Conservation (phyloP, 305 asterid species). For the Fraxinus ornus region DNA sequence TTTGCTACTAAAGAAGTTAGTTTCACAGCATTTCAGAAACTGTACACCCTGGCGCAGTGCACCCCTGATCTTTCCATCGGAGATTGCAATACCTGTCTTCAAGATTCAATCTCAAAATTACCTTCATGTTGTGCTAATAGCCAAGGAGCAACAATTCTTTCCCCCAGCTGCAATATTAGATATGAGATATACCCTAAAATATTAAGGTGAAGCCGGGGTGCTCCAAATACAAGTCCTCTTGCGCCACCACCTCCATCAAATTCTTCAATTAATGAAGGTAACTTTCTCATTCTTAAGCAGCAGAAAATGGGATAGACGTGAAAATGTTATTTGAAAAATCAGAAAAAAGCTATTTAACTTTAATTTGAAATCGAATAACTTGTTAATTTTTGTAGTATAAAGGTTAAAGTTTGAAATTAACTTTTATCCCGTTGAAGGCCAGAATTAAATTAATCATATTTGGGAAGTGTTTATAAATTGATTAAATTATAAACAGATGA, state of each 20-base stretch:
- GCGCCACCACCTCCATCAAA: neutral
- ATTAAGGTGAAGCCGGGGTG: too few species aligned
- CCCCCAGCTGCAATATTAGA: conserved; percentile 18
- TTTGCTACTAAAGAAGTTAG: neutral
- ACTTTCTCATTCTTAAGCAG: neutral
- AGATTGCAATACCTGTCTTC: neutral
- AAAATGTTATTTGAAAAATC: too few species aligned
- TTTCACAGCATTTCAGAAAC: neutral
- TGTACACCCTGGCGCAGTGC: neutral
- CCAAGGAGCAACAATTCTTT: neutral
- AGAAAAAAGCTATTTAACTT: too few species aligned
- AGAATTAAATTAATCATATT: too few species aligned
- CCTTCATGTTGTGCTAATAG: neutral
- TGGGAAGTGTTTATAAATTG: neutral
- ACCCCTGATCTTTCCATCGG: conserved; percentile 7
- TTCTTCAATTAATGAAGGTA: neutral
- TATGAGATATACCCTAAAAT: conserved; percentile 20
- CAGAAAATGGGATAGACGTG: neutral
- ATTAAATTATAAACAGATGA: neutral
- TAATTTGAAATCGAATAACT: neutral
- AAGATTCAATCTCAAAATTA: neutral
- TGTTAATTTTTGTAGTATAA: neutral
- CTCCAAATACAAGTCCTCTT: neutral
- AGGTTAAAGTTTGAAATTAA: neutral
- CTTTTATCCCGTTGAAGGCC: too few species aligned